These are phyloP conservation scores for Boletus rex-veris DNA, from an alignment of 768 basidiomycete species.

Conservation along the genomic window DNA sequence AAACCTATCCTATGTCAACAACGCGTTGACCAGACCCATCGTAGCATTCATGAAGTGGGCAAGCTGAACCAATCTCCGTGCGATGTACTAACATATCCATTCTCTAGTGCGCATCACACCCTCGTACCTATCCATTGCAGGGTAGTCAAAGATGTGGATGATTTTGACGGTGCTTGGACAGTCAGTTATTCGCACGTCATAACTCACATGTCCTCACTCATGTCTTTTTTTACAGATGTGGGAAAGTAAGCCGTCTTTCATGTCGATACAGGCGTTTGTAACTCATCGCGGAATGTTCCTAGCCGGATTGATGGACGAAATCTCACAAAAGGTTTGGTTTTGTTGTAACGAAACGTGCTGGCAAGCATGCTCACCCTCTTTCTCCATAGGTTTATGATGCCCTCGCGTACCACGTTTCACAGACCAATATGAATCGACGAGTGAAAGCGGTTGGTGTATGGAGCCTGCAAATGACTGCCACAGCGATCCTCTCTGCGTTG, in stretches of 20 bases:
- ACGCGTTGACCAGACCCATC: conserved; percentile 89
- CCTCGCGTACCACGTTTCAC: conserved; percentile 90
- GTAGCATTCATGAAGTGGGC: conserved; percentile 98
- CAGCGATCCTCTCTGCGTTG: conserved; percentile 76
- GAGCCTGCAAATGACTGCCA: conserved; percentile 93
- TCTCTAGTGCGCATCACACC: conserved; percentile 80
- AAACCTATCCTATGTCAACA: conserved; percentile 88
- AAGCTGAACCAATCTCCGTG: not conserved
- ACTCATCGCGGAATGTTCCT: conserved; percentile 16
- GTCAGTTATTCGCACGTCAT: conserved; percentile 44
- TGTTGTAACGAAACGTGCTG: not conserved
- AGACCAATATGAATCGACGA: conserved; percentile 84
- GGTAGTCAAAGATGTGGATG: conserved; percentile 74
- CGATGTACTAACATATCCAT: conserved; percentile 1
- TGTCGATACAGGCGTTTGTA: not conserved
- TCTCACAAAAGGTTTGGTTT: conserved; percentile 68
- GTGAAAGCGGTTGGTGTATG: conserved; percentile 89
- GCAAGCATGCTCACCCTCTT: not conserved
- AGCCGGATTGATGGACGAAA: conserved; percentile 91
- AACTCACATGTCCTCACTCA: not conserved
- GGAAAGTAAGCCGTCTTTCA: conserved; percentile 63
- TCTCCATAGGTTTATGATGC: conserved; percentile 77
- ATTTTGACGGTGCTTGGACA: conserved; percentile 97
- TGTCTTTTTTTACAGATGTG: conserved; percentile 59
- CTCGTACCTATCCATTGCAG: conserved; percentile 91